Conservation (phyloP, 2,329 filamentous ascomycete genomes). For the Aspergillus niger region DNA sequence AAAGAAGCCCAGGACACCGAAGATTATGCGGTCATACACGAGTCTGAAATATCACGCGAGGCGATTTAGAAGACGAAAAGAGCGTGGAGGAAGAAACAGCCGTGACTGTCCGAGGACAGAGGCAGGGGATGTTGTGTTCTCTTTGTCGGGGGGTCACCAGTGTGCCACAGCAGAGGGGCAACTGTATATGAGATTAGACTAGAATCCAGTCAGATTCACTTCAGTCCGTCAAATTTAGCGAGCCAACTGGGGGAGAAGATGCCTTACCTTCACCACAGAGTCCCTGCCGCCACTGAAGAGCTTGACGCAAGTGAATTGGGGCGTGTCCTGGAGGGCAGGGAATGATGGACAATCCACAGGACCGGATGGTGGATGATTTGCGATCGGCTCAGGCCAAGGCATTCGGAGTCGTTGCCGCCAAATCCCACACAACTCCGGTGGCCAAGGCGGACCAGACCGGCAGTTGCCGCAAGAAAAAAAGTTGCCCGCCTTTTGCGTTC, state of each 20-base stretch:
- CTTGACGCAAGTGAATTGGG: conserved; percentile 26
- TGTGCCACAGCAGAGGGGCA: conserved; percentile 38
- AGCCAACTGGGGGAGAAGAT: not conserved
- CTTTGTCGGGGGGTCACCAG: conserved; percentile 20
- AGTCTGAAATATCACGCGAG: not conserved
- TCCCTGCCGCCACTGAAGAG: conserved; percentile 25
- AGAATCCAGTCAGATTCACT: conserved; percentile 1
- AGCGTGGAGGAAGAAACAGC: conserved; percentile 30
- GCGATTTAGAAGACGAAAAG: conserved; percentile 20
- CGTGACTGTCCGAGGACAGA: conserved; percentile 20
- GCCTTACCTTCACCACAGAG: conserved; percentile 14
- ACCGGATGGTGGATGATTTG: conserved; percentile 18
- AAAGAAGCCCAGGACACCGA: conserved; percentile 6
- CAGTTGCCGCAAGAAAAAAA: conserved; percentile 42
- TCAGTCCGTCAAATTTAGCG: conserved; percentile 13
- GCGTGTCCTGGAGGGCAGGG: conserved; percentile 17
- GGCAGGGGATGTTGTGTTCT: conserved; percentile 17
- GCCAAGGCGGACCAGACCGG: conserved; percentile 26
- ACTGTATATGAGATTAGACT: conserved; percentile 26
- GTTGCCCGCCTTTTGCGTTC: conserved; percentile 30
- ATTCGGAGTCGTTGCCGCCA: conserved; percentile 28
- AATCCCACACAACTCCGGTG: conserved; percentile 38
- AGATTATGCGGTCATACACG: conserved; percentile 10
- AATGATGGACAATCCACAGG: conserved; percentile 16
- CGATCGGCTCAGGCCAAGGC: conserved; percentile 23